Base-by-base conservation (phyloP, 768 basidiomycete genomes). In the Epithele typhae region DNA sequence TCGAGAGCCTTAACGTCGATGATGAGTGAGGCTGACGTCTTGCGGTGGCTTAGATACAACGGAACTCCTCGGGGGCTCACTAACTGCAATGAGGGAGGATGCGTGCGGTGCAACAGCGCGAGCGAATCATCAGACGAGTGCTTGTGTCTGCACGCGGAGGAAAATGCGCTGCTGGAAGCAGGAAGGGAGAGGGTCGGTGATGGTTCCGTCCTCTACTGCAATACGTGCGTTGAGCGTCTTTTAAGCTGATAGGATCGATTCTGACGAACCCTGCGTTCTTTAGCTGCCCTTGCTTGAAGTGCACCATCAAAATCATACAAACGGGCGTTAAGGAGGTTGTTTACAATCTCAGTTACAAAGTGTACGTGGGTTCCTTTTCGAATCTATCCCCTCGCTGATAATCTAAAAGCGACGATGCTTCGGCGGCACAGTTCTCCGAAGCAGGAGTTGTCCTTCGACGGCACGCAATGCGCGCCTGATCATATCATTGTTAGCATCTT, bases 241-340 rank as follows among this genome's bases (percentile, higher is more conserved):
- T 48, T 45, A 30, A 7, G 14, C 7, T 14, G 27, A 30, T 14
- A 30, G n/a, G 8, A 30, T 30, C 27, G 27, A 30, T 7, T 7
- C 14, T 30, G 27, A 7, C 14, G 27, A 30, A 7, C 7, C 19
- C 6, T 19, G 45, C 48, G 39, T 41, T 33, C 30, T 34, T 15
- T 59, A 98, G 94, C n/a, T 99, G 96, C 58, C 96, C 96, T 0
- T 99, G 96, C 63, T 72, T 98, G n/a, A 83, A 79, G 54, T 99
- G 96, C 62, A 92, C 94, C 0, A 83, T 97, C 67, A 98, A 98
- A 65, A 97, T 98, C 55, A 93, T 97, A 22, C 95, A 99, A 61
- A 87, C 84, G 18, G 95, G 94, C 0, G 86, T 98, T 17, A 83
- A 78, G 49, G 84, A 83, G 47, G 95, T 99, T 3, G 89, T 98